Evolutionary conservation across 208 protist species (phyloP).

Genomic region (Trypanosoma avium): DNA sequence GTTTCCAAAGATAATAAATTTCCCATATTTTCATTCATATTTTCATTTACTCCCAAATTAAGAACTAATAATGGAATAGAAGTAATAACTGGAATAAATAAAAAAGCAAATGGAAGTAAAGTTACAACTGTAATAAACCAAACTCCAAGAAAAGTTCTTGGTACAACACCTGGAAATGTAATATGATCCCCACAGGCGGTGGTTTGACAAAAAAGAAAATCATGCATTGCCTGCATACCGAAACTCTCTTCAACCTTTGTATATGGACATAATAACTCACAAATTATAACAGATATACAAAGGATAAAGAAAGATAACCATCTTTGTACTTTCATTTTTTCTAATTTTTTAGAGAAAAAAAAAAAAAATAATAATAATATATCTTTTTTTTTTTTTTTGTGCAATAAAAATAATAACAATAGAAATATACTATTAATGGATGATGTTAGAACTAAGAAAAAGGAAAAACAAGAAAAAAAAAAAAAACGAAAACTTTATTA

Average conservation of each 20-base stretch:
- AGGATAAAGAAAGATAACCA: conserved; percentile 21
- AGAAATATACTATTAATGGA: too few relatives aligned
- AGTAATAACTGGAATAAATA: conserved; percentile 5
- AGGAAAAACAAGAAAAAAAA: conserved; percentile 10
- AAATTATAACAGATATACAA: conserved; percentile 27
- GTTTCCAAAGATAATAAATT: background rate
- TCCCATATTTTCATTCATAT: background rate
- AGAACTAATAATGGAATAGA: conserved; percentile 21
- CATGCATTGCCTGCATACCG: conserved; percentile 94
- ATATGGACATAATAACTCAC: conserved; percentile 49
- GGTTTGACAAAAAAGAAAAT: conserved; percentile 70
- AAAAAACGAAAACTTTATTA: background rate
- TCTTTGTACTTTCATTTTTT: background rate
- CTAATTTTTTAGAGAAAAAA: background rate
- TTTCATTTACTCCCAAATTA: background rate
- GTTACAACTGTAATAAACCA: conserved; percentile 43
- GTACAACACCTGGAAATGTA: conserved; percentile 92
- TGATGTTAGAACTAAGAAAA: too few relatives aligned
- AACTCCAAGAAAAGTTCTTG: conserved; percentile 89
- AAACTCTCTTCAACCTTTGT: conserved; percentile 97
- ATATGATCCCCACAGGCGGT: conserved; percentile 87
- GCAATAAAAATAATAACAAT: background rate
- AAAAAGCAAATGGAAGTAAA: conserved; percentile 20
- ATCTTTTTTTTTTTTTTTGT: too few relatives aligned
- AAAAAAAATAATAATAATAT: conserved; percentile 4